These are phyloP conservation scores for Penicillium silybi DNA, from an alignment of 495 filamentous ascomycete genomes.

Conservation along the genomic window DNA sequence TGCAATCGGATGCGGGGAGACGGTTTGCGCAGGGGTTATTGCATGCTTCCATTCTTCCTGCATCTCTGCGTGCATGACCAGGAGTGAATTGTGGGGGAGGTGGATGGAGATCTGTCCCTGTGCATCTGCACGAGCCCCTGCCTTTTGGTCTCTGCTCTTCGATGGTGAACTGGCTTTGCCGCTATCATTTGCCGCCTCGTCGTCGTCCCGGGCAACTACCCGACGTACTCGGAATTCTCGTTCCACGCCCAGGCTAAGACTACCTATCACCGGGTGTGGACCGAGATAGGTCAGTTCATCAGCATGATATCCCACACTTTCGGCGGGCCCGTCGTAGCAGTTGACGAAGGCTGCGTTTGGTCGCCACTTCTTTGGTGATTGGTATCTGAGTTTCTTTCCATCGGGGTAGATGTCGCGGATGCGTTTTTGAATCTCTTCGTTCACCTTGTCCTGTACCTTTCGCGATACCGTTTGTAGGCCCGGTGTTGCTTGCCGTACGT, in stretches of 20 bases:
- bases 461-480: constrained; percentile 61
- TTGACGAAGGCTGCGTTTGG: constrained; percentile 94
- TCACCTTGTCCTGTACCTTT: constrained; percentile 69
- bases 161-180: background rate
- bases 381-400: constrained; percentile 71
- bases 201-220: constrained; percentile 57
- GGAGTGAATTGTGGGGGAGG: constrained; percentile 86
- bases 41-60: constrained; percentile 57
- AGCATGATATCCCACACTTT: constrained; percentile 86
- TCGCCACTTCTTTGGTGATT: constrained; percentile 66
- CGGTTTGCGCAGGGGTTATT: constrained; percentile 65
- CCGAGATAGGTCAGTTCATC: constrained; percentile 94
- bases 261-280: constrained; percentile 82
- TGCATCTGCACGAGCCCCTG: constrained; percentile 45
- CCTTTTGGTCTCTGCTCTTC: constrained; percentile 5
- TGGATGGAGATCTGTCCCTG: constrained; percentile 88
- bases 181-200: constrained; percentile 7
- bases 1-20: constrained; percentile 78
- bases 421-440: constrained; percentile 62
- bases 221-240: constrained; percentile 85
- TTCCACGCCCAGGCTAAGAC: constrained; percentile 81
- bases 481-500: constrained; percentile 70
- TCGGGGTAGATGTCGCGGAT: constrained; percentile 58
- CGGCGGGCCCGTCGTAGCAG: constrained; percentile 73
- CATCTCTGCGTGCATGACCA: constrained; percentile 92